These are phyloP conservation scores for Pseudogymnoascus destructans DNA, from an alignment of 2,329 filamentous ascomycete species.

Conservation along the genomic window DNA sequence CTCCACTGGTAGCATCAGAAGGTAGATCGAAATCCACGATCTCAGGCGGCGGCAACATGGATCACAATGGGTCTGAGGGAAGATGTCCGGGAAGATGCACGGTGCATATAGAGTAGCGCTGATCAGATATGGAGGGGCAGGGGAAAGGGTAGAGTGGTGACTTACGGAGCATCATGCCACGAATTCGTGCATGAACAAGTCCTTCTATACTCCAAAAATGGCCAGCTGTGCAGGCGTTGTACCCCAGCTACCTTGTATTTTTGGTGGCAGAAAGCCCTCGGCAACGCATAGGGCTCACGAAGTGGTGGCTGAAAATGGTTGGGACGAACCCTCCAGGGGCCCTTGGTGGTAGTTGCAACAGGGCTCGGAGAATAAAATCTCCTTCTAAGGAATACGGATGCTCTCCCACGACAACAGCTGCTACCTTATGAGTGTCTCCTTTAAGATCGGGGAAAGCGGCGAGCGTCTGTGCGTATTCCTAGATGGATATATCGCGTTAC, in stretches of 20 bases:
- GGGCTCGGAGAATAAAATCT: slow-evolving; percentile 6
- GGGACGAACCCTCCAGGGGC: neutral
- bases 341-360: neutral
- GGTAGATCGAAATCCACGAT: slow-evolving; percentile 5
- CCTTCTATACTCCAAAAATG: slow-evolving; percentile 10
- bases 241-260: neutral
- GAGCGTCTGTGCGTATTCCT: neutral
- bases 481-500: slow-evolving; percentile 3
- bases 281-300: neutral
- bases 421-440: slow-evolving; percentile 4
- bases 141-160: slow-evolving; percentile 16
- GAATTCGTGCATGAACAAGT: slow-evolving; percentile 28
- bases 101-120: slow-evolving; percentile 22
- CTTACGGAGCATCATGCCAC: slow-evolving; percentile 18
- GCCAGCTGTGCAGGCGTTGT: neutral
- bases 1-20: neutral
- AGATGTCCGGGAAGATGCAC: slow-evolving; percentile 26
- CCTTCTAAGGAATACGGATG: slow-evolving; percentile 2
- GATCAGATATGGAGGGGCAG: slow-evolving; percentile 20
- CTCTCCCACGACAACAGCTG: slow-evolving; percentile 8
- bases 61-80: slow-evolving; percentile 16
- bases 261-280: neutral
- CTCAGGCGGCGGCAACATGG: slow-evolving; percentile 19
- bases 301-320: neutral
- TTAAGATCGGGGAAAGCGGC: neutral